Base-by-base conservation (phyloP, 2,329 filamentous ascomycete species). In the Metarhizium humberi region DNA sequence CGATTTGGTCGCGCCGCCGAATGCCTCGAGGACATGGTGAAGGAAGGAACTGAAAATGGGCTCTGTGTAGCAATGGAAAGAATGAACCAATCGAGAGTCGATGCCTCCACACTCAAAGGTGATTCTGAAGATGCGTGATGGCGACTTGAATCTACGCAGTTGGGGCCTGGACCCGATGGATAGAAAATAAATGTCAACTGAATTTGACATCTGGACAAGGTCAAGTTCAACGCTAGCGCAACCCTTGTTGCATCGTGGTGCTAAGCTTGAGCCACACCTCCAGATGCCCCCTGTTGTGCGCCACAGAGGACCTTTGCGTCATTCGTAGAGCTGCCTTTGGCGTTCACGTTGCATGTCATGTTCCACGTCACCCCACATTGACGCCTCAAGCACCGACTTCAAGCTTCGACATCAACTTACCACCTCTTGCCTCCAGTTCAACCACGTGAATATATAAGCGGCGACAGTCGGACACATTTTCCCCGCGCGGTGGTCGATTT, bases 1-100 rank as follows among this genome's bases (percentile, higher is more conserved):
- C 91, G 86, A 73, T 92, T 95, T 10, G 90, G 90, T 42, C 90
- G 87, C 53, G 87, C 87, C 32, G 62, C 61, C 34, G 62, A 61
- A 47, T 58, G 56, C 51, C 62, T 58, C 36, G 62, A 64, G 30
- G 61, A 55, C 61, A 64, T 63, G 25, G 20, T 47, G 53, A 25
- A 53, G 40, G 30, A 20, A 30, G 7, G n/a, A 13, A 25, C 3
- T 3, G 25, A 20, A 43, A 1, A 51, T 45, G n/a, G n/a, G n/a
- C n/a, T 43, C 4, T 6, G 42, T 20, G 6, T 18, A 11, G 42
- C 6, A 16, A 14, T 18, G 40, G 6, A 16, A 14, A 43, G 25
- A 6, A 18, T 18, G 18, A 7, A 16, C n/a, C n/a, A 7, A 16
- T 45, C 8, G 18, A 20, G n/a, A 25, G 16, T 20, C 42, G 6